Evolutionary conservation across 108 stramenopile genomes (phyloP).

Genomic region (Nitzschia sp.): DNA sequence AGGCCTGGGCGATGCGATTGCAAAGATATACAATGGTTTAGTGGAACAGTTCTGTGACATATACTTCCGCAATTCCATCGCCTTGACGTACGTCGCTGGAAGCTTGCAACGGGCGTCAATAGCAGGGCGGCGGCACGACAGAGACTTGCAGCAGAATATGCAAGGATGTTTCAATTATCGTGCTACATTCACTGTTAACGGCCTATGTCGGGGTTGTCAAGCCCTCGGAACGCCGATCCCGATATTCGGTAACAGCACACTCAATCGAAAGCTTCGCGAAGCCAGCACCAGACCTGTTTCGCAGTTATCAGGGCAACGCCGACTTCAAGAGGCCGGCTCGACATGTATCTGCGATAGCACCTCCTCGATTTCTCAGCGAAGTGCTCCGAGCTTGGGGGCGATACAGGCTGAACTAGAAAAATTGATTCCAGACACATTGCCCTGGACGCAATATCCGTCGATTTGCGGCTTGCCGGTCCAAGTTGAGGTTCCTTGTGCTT

Average conservation of each 20-base stretch:
- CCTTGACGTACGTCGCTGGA: not conserved
- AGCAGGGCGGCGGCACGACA: not conserved
- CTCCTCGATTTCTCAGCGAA: not conserved
- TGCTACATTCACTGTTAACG: not conserved
- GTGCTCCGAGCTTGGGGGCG: not conserved
- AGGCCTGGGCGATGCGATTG: not conserved
- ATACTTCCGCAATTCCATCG: not conserved
- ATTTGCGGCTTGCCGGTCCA: not conserved
- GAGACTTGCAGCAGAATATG: not conserved
- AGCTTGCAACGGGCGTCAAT: not conserved
- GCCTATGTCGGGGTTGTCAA: not conserved
- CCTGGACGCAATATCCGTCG: not conserved
- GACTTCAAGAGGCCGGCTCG: not conserved
- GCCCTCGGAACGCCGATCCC: not conserved
- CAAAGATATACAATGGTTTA: not conserved
- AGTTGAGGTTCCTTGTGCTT: not conserved
- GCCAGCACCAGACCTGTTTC: not conserved
- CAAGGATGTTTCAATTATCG: not conserved
- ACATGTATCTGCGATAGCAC: not conserved
- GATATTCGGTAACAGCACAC: not conserved
- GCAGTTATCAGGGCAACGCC: not conserved
- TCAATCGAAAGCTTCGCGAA: too few relatives aligned
- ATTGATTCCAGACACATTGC: not conserved
- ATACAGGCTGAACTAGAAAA: not conserved
- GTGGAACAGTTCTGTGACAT: not conserved